Evolutionary conservation across 2,329 filamentous ascomycete genomes (phyloP).

Genomic region (Lasiodiplodia sp.): DNA sequence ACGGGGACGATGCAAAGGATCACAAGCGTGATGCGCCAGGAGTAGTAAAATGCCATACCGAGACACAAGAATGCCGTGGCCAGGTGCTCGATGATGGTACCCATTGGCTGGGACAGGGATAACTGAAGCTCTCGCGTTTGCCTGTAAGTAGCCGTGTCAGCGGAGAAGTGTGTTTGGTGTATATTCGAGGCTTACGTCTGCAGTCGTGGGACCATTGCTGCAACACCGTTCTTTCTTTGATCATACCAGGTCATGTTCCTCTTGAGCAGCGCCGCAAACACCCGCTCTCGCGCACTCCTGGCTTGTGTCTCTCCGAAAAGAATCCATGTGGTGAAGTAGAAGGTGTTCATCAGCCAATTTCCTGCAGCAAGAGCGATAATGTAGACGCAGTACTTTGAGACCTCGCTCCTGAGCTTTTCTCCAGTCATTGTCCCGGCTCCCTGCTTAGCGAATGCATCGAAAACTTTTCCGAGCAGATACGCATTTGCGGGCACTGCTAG

Average conservation of each 20-base stretch:
- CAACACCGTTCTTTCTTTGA: conserved; percentile 71
- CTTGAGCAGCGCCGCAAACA: conserved; percentile 74
- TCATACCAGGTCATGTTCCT: conserved; percentile 88
- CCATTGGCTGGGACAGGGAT: conserved; percentile 80
- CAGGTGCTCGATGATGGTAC: conserved; percentile 69
- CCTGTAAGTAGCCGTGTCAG: conserved; percentile 54
- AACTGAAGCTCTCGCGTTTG: conserved; percentile 83
- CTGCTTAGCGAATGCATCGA: conserved; percentile 73
- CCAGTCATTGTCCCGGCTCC: conserved; percentile 62
- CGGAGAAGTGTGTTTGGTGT: neutral
- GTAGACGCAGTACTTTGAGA: conserved; percentile 68
- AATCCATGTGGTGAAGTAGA: conserved; percentile 75
- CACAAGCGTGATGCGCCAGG: conserved; percentile 84
- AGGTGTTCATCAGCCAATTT: conserved; percentile 71
- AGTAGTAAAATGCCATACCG: conserved; percentile 75
- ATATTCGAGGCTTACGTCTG: conserved; percentile 68
- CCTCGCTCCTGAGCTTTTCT: conserved; percentile 60
- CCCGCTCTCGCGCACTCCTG: conserved; percentile 64
- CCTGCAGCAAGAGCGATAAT: conserved; percentile 68
- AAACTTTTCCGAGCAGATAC: conserved; percentile 76
- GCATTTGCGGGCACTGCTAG: conserved; percentile 70
- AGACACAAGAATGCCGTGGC: conserved; percentile 72
- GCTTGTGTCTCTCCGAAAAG: conserved; percentile 84
- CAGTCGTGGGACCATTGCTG: conserved; percentile 73
- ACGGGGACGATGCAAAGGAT: conserved; percentile 77